Base-by-base conservation (phyloP, 2,329 filamentous ascomycete genomes). In the Penicillium sp. region DNA sequence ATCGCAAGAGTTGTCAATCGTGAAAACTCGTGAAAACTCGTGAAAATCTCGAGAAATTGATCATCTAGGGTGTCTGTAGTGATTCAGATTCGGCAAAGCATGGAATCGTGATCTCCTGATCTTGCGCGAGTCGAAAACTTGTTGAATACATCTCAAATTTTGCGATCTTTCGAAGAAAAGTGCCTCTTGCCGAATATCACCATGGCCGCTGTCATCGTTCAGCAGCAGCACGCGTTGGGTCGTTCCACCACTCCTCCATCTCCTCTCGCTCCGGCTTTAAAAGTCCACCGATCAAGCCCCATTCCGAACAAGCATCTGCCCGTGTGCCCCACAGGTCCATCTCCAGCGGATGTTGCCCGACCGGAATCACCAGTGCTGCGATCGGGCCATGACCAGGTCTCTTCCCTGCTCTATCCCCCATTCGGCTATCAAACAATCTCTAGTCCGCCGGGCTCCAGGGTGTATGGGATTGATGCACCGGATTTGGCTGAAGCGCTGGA, bases 221-320 rank as follows among this genome's bases (percentile, higher is more conserved):
- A 79, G 60, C 75, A 79, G 62, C 75, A 77, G 59, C 75, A 75
- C 49, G 62, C 75, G 33, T 66, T 77, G 60, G 74, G 73, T 52
- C 75, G 77, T 56, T 71, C 84, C 43, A 80, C 82, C 31, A 75
- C 78, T 56, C 78, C 78, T 29, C 75, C 80, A 3, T 74, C 78
- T 8, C 59, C 64, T 6, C 66, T 78, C 12, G 66, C 77, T 33
- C 76, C 83, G 31, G 77, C 82, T 31, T 74, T 87, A 56, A 82
- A 78, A 37, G 77, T 88, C 61, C 86, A 85, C 69, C 75, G 80
- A 45, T 80, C 82, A 6, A 83, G 84, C 18, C 78, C 89, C 6
- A 80, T 94, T 23, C 90, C 92, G 9, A 96, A 96, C 76, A 96
- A 94, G 74, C 91, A 96, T 74, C 81, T 96, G 23, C 92, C 92